These are phyloP conservation scores for Groenewaldozyma sp. DNA, from an alignment of 1,139 yeast species.

Conservation along the genomic window DNA sequence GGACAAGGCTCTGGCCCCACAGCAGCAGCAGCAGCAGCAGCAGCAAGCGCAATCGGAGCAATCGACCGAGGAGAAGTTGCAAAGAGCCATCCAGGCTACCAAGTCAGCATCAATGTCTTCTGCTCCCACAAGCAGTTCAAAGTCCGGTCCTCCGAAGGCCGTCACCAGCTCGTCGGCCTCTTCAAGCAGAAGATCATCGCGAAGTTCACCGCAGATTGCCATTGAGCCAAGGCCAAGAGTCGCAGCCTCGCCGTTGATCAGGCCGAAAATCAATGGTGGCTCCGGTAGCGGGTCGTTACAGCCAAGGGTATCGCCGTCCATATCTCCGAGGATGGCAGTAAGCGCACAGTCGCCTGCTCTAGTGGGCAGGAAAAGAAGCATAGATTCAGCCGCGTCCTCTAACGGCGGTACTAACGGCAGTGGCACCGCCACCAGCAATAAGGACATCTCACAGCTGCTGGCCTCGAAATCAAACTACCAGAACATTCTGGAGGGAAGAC, in stretches of 20 bases:
- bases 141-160: constrained; percentile 4
- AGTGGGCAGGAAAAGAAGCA: constrained; percentile 8
- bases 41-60: constrained; percentile 1
- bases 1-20: no score
- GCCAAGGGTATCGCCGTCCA: constrained; percentile 12
- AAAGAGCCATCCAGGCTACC: constrained; percentile 22
- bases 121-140: constrained; percentile 4
- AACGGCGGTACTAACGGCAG: constrained; percentile 3
- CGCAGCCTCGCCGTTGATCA: constrained; percentile 15
- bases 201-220: constrained; percentile 11
- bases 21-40: not conserved
- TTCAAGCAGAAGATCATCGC: constrained; percentile 6
- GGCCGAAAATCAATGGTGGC: constrained; percentile 14
- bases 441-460: constrained; percentile 27
- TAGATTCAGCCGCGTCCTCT: no score
- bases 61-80: constrained; percentile 19
- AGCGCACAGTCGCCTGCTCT: no score
- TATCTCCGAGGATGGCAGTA: constrained; percentile 18
- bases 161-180: constrained; percentile 8
- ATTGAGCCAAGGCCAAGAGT: constrained; percentile 10
- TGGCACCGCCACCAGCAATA: constrained; percentile 1
- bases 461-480: constrained; percentile 37
- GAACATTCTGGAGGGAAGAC: constrained; percentile 37
- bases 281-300: constrained; percentile 10
- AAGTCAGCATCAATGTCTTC: constrained; percentile 14